Evolutionary conservation across 768 basidiomycete genomes (phyloP), one percentile per base, ranked within the genome.

Genomic region (Mycena galericulata): DNA sequence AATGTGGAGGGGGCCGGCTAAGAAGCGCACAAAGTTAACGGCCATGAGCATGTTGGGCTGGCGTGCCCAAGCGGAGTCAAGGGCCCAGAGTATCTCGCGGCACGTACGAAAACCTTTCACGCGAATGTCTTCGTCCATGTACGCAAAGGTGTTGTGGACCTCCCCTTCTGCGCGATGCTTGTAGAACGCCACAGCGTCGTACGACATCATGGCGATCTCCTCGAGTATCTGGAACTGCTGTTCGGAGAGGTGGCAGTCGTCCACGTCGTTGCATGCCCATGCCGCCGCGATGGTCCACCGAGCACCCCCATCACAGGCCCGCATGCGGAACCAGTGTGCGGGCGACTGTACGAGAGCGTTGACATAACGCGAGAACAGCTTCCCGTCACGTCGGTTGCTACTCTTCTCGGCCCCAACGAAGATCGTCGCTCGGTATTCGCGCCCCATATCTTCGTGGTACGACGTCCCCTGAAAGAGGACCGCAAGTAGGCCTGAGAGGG

Each of bases 271-370:
- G 54, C 54, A 55, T 11, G 54, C 34, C 18, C 36, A 22, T 14
- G 54, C 32, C 11, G 50, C 26, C 30, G 27, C 27, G 15, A 51
- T 51, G 10, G 56, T 45, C 20, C 43, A 58, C 27, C 56, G 1
- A 6, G 41, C 41, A 20, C 30, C 17, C 56, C 18, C 56, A 45
- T 58, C 56, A 29, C 56, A 58, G 41, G 30, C 41, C 18, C 56
- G 56, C 29, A 58, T 43, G 27, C 56, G 56, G 56, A 58, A 58
- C 41, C 29, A 58, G 15, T 58, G 40, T 15, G n/a, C n/a, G n/a
- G n/a, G n/a, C n/a, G n/a, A n/a, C n/a, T n/a, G n/a, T n/a, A n/a
- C n/a, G n/a, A n/a, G n/a, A n/a, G n/a, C n/a, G n/a, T n/a, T n/a
- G n/a, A n/a, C n/a, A n/a, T n/a, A n/a, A n/a, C n/a, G n/a, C n/a